Evolutionary conservation across 331 rosid species (phyloP), one percentile per base, ranked within the genome.

Genomic region (Acacia pycnantha): DNA sequence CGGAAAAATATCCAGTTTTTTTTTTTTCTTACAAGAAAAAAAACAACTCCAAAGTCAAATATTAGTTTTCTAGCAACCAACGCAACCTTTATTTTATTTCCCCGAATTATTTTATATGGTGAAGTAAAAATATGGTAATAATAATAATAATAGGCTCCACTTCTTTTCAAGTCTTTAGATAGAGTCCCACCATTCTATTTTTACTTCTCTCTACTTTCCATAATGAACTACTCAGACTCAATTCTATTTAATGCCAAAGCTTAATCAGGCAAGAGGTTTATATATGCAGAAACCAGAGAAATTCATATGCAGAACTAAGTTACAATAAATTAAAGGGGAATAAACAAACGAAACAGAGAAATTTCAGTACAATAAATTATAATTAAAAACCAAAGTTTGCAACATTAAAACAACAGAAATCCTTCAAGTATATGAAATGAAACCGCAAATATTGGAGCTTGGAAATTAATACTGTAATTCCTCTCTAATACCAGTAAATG

Each of bases 401-500:
- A 81, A 47, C 40, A 79, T 82, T 73, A 82, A 35, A 77, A 77
- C 71, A 83, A 33, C 84, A 83, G 47, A 85, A 83, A 77, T 77
- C 74, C 77, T 74, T 83, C 79, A 70, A 83, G 84, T 74, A 80
- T 48, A 58, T 2, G 8, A 79, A 82, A 72, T 16, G 5, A 72
- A 80, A 81, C 83, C 83, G 41, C 79, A 87, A 74, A 51, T 72
- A 29, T 86, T 19, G 62, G 62, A 76, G 80, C 68, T 64, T 65
- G 76, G 22, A 80, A 82, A 74, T 8, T 81, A 70, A 74, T 81
- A 24, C 14, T 80, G 82, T 74, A 80, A 82, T 75, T 66, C 75
- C 88, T 82, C 73, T 85, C 75, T 59, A 15, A 35, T 58, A 69
- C 59, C 83, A 61, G 46, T 56, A 81, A 54, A 11, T 24, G 54